Base-by-base conservation (phyloP, 805 yeast species). In the Cyberlindnera maclurae region DNA sequence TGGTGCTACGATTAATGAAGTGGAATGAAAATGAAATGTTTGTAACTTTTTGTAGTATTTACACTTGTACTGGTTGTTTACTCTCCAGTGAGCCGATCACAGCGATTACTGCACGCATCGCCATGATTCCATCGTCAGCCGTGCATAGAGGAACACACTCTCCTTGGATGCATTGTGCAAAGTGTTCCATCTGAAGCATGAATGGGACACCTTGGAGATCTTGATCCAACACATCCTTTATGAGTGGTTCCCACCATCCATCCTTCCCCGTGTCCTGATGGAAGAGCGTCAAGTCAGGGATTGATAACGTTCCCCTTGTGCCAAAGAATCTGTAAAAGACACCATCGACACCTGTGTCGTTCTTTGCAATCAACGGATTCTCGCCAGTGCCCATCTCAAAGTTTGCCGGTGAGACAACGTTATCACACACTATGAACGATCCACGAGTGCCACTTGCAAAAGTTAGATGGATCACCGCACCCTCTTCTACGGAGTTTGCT, bases 381-480 rank as follows among this genome's bases (percentile, higher is more conserved):
- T 47, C 51, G 29, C 51, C 51, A 2, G 51, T 47, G 5, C 51
- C 51, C 49, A 47, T 47, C 34, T 47, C 51, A 32, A 47, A 47
- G 38, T 47, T 47, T 31, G 37, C 34, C 5, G 51, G 49, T 15
- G 51, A 47, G 5, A 47, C 41, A 9, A 44, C 49, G 33, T 47
- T 47, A 39, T 47, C 51, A 36, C 48, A 44, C 3, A 44, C 46
- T 15, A 47, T 47, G 17, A 47, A 41, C 13, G 42, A 33, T 4
- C 51, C 51, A 17, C 48, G 38, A 4, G 47, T 38, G 3, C 51
- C 51, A 24, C 27, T 39, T 18, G 36, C 27, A 26, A 47, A 47
- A 2, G 48, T 35, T 38, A 47, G 18, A 8, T 42, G 41, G 15
- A 47, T 28, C 11, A 47, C 51, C 12, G 49, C 51, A 18, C 51